Base-by-base conservation (phyloP, 192 early-diverging fungal genomes). In the Mortierella hygrophila region DNA sequence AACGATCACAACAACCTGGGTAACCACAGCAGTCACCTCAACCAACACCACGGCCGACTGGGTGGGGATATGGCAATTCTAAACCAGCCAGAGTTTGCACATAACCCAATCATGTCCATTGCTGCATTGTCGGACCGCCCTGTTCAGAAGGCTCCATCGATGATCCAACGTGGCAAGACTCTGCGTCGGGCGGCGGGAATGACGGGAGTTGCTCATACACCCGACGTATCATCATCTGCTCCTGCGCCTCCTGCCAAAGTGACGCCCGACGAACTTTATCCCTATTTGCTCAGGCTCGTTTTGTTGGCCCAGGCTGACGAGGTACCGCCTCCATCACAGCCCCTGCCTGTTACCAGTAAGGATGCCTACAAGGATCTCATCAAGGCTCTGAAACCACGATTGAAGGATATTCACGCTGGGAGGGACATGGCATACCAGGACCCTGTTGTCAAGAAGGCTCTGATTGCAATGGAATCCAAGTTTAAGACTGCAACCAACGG, bases 301-400 rank as follows among this genome's bases (percentile, higher is more conserved):
- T 68, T 86, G 9, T 60, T 86, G 4, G 78, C 84, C 3, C 84
- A 86, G 37, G 84, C 75, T 4, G 79, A 81, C 11, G 84, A 86
- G 8, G 71, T 76, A 11, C 71, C 60, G 3, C 37, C 76, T 9
- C 71, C 75, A 68, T 37, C 79, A 10, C 75, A 68, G 4, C 69
- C 72, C 4, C 44, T 81, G 46, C 57, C 79, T 4, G 57, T 70
- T 11, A 83, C 80, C 74, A 89, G 69, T 68, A 80, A 37, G 78
- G 91, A 75, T 84, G 88, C 91, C 38, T 89, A 90, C 6, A 89
- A 88, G 46, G 90, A 90, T 55, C 75, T 92, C 8, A 81, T 90
- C 7, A 86, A 88, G 54, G 90, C 77, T 1, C 68, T 93, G 15
- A 38, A 85, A 37, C 38, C 63, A 70, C 79, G 88, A 54, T 75